phyloP scores from a whole-genome alignment of 495 filamentous ascomycete species.

The Penicillium mononematosum region DNA sequence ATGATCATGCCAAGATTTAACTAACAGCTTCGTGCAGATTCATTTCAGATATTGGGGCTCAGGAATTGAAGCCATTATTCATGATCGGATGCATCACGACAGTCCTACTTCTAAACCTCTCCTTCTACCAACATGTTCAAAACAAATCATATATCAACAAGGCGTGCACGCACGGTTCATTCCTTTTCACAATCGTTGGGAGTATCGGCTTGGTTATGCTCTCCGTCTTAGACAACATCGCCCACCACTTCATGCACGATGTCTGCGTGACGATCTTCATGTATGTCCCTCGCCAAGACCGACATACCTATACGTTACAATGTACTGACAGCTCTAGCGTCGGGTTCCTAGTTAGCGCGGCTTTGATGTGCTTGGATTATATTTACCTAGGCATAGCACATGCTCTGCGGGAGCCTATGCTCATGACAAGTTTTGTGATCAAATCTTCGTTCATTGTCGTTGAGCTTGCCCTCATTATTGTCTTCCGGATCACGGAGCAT shows the following conservation, averaged over 20 bases:
- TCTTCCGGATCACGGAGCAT: constrained; percentile 18
- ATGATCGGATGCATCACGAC: constrained; percentile 21
- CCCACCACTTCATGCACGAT: constrained; percentile 19
- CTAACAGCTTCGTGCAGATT: constrained; percentile 14
- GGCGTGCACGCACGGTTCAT: constrained; percentile 17
- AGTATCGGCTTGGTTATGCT: constrained; percentile 21
- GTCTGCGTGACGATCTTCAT: constrained; percentile 23
- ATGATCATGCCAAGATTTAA: not conserved
- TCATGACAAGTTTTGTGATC: constrained; percentile 23
- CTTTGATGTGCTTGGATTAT: constrained; percentile 21
- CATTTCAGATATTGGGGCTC: constrained; percentile 25
- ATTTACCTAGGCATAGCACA: constrained; percentile 16
- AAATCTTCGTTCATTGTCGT: constrained; percentile 24
- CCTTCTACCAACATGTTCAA: constrained; percentile 24
- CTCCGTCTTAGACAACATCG: constrained; percentile 23
- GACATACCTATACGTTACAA: not conserved
- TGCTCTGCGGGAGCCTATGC: constrained; percentile 16
- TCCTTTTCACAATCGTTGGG: constrained; percentile 19
- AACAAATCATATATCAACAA: constrained; percentile 20
- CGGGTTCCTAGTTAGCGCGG: constrained; percentile 22
- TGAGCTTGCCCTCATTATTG: constrained; percentile 22
- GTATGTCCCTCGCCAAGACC: constrained; percentile 9
- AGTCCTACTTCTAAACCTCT: constrained; percentile 20
- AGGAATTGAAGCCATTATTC: constrained; percentile 22
- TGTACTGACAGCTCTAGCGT: constrained; percentile 15